These are phyloP conservation scores for Cladosporium sp. DNA, from an alignment of 2,329 filamentous ascomycete genomes.

Conservation along the genomic window DNA sequence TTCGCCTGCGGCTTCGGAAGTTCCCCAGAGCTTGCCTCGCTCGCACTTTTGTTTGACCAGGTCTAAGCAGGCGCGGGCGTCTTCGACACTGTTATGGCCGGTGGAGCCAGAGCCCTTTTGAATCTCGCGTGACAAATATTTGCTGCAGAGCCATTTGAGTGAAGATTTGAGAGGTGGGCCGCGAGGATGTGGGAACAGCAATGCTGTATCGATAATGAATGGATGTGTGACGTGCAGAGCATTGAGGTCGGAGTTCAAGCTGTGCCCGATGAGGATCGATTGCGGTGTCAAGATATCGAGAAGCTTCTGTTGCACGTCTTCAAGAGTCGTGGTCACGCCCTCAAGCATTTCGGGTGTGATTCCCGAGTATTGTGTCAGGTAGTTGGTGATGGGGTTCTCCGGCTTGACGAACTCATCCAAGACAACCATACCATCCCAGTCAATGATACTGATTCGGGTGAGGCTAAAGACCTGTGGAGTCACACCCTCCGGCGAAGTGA, in stretches of 20 bases:
- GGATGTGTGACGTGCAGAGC: conserved; percentile 86
- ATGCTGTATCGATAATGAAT: conserved; percentile 87
- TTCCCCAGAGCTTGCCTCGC: conserved; percentile 83
- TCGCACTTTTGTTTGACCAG: conserved; percentile 95
- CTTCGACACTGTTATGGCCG: conserved; percentile 91
- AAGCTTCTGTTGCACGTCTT: conserved; percentile 78
- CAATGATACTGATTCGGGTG: conserved; percentile 81
- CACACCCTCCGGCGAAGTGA: conserved; percentile 59
- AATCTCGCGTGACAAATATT: conserved; percentile 83
- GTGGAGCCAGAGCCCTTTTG: conserved; percentile 70
- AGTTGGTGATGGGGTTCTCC: conserved; percentile 82
- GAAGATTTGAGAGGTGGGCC: conserved; percentile 88
- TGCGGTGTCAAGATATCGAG: conserved; percentile 69
- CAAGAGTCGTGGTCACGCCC: conserved; percentile 77
- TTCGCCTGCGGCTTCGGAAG: conserved; percentile 74
- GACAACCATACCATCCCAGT: conserved; percentile 80
- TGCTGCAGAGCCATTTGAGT: conserved; percentile 83
- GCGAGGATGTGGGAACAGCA: conserved; percentile 86
- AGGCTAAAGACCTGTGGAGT: conserved; percentile 72
- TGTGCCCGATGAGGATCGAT: conserved; percentile 77
- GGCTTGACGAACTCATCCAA: conserved; percentile 94
- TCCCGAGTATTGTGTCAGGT: conserved; percentile 81
- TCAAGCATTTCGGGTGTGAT: conserved; percentile 85
- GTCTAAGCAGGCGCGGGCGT: conserved; percentile 86
- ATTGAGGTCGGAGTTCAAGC: conserved; percentile 77